phyloP scores from a whole-genome alignment of 345 rosid species.

The Crucihimalaya himalaica region DNA sequence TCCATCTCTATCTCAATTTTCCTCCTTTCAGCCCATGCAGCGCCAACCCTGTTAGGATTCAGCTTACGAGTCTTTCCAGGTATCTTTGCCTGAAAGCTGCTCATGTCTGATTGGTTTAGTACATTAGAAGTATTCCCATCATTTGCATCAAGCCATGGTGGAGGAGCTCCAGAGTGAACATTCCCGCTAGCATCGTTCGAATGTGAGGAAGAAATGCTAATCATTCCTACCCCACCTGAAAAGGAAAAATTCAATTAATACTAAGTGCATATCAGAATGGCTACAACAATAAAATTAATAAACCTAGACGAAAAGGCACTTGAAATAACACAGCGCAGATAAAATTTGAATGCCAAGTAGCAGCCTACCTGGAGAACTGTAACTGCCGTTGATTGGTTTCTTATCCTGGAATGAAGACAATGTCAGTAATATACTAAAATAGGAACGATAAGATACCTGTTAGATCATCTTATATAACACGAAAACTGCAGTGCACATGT shows the following conservation, averaged over 20 bases:
- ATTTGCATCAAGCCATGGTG: slow-evolving; percentile 73
- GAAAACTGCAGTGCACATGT: not conserved
- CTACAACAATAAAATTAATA: not conserved
- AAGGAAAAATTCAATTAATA: slow-evolving; percentile 9
- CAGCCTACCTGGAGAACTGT: slow-evolving; percentile 53
- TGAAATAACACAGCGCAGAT: not conserved
- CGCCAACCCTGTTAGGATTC: slow-evolving; percentile 90
- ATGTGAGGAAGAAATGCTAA: slow-evolving; percentile 43
- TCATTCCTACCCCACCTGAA: slow-evolving; percentile 49
- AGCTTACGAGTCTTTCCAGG: slow-evolving; percentile 56
- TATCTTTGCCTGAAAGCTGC: slow-evolving; percentile 39
- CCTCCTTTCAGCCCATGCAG: slow-evolving; percentile 95
- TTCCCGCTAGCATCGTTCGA: slow-evolving; percentile 51
- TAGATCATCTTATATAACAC: not conserved
- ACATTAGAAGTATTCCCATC: slow-evolving; percentile 45
- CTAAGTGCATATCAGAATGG: slow-evolving; percentile 3
- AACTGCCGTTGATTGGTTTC: slow-evolving; percentile 36
- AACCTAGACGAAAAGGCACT: not conserved
- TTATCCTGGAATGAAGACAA: slow-evolving; percentile 36
- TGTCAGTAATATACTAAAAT: not conserved
- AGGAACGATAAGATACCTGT: not conserved
- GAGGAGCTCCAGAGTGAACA: slow-evolving; percentile 82
- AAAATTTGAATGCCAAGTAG: slow-evolving; percentile 10
- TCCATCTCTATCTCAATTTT: slow-evolving; percentile 88
- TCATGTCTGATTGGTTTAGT: slow-evolving; percentile 37